A percentile compares a stretch with the other conserved stretches of the same genome.
Evolutionary conservation across 768 basidiomycete species (phyloP).

Genomic region (Boletus pseudo-olivaceus): DNA sequence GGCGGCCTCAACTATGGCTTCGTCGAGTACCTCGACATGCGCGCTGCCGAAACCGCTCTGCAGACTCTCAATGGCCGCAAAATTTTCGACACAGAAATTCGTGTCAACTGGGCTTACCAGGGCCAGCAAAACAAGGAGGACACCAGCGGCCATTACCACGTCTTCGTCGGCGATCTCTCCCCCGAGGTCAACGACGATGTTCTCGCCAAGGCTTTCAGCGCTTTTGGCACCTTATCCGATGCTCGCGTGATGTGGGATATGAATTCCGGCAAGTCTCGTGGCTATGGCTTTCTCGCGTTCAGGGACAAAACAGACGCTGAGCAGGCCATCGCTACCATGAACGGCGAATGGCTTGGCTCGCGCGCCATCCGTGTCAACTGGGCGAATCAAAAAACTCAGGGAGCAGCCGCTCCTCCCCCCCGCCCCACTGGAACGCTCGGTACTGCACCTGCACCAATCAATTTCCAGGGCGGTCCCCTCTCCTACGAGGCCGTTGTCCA

Average conservation of each 20-base stretch:
- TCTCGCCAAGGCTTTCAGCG: slow-evolving; percentile 93
- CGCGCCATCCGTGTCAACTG: slow-evolving; percentile 99
- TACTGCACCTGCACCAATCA: slow-evolving; percentile 82
- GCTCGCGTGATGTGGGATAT: slow-evolving; percentile 99
- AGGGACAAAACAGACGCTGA: slow-evolving; percentile 99
- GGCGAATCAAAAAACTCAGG: slow-evolving; percentile 99
- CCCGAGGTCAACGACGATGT: slow-evolving; percentile 99
- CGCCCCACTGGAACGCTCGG: slow-evolving; percentile 47
- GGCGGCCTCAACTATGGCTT: slow-evolving; percentile 99
- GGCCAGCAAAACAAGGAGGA: slow-evolving; percentile 99
- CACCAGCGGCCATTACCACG: slow-evolving; percentile 94
- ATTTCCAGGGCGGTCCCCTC: slow-evolving; percentile 84
- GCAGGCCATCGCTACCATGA: slow-evolving; percentile 99
- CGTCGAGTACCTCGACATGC: slow-evolving; percentile 99
- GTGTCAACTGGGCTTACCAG: slow-evolving; percentile 99
- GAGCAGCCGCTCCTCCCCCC: slow-evolving; percentile 33
- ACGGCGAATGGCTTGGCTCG: slow-evolving; percentile 98
- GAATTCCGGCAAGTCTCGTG: slow-evolving; percentile 98
- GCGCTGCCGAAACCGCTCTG: slow-evolving; percentile 97
- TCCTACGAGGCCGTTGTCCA: slow-evolving; percentile 91
- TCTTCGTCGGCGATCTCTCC: slow-evolving; percentile 99
- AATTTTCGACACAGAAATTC: slow-evolving; percentile 99
- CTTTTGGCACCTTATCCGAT: slow-evolving; percentile 95
- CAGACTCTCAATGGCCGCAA: slow-evolving; percentile 98
- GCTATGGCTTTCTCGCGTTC: slow-evolving; percentile 98